A percentile compares a stretch with the other conserved stretches of the same genome.
phyloP scores from a whole-genome alignment of 1,284 basidiomycete genomes.

The Fomitopsis pinicola region DNA sequence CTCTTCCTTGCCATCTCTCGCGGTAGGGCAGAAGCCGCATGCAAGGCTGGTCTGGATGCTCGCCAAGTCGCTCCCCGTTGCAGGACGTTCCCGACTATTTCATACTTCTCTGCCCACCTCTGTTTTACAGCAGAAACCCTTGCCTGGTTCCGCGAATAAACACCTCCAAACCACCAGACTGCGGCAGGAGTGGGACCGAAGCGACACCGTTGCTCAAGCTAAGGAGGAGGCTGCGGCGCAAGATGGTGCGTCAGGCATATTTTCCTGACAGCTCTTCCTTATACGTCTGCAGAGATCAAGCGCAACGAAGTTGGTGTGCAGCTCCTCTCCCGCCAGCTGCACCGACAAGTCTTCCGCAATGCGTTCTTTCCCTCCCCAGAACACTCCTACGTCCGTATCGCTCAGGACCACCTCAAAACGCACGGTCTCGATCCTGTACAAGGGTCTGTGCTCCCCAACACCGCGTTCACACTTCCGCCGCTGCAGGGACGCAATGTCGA shows the following conservation, averaged over 20 bases:
- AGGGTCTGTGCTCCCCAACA: conserved; percentile 78
- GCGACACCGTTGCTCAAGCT: neutral
- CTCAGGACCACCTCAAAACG: conserved; percentile 71
- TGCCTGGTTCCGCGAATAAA: conserved; percentile 1
- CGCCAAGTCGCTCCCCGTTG: conserved; percentile 1
- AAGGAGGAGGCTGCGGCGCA: neutral
- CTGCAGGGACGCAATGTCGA: conserved; percentile 82
- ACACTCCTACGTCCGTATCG: conserved; percentile 64
- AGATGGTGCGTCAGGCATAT: neutral
- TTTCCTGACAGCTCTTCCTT: neutral
- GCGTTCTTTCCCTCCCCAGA: conserved; percentile 62
- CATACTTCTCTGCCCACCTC: conserved; percentile 12
- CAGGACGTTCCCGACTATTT: conserved; percentile 14
- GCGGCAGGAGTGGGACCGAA: neutral
- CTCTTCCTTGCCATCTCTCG: no score
- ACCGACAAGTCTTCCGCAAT: conserved; percentile 82
- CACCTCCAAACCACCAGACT: neutral
- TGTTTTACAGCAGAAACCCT: conserved; percentile 14
- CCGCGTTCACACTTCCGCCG: conserved; percentile 78
- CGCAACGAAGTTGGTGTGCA: conserved; percentile 92
- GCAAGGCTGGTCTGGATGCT: conserved; percentile 4
- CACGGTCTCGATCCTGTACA: conserved; percentile 81
- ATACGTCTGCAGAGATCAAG: conserved; percentile 37
- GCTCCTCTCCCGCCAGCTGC: conserved; percentile 77
- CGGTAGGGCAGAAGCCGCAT: neutral